These are phyloP conservation scores for Ganoderma boninense DNA, from an alignment of 1,284 basidiomycete genomes.

Conservation along the genomic window DNA sequence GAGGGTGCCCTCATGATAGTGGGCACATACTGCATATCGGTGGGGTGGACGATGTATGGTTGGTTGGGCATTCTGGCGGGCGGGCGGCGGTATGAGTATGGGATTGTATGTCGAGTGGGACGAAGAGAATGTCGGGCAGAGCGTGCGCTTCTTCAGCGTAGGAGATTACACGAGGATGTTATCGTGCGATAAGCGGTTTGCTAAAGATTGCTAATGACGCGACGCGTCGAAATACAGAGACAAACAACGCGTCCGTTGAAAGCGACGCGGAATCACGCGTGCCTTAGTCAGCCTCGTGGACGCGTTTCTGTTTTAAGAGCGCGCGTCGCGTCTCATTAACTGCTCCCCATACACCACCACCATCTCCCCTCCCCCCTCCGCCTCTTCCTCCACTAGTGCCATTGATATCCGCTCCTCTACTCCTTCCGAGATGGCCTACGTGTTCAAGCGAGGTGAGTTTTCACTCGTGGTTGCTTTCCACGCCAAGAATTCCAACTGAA, in stretches of 20 bases:
- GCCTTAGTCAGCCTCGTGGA: slow-evolving; percentile 40
- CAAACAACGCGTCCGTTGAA: slow-evolving; percentile 36
- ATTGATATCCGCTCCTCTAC: slow-evolving; percentile 14
- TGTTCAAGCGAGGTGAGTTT: slow-evolving; percentile 77
- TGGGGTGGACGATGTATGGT: slow-evolving; percentile 43
- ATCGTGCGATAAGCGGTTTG: slow-evolving; percentile 3
- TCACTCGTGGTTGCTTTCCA: slow-evolving; percentile 7
- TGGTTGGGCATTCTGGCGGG: slow-evolving; percentile 31
- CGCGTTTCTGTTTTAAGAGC: slow-evolving; percentile 38
- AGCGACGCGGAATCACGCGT: slow-evolving; percentile 26
- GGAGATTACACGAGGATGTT: slow-evolving; percentile 8
- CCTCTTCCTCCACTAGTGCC: slow-evolving; percentile 7
- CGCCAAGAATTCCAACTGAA: slow-evolving; percentile 17
- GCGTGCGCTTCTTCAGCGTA: not conserved
- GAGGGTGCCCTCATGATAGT: slow-evolving; percentile 74
- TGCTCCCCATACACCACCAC: slow-evolving; percentile 45
- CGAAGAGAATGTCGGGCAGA: not conserved
- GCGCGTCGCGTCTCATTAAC: slow-evolving; percentile 39
- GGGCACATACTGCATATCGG: slow-evolving; percentile 59
- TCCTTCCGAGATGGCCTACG: slow-evolving; percentile 61
- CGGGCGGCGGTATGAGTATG: not conserved
- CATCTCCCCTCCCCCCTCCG: slow-evolving; percentile 28
- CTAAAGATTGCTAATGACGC: slow-evolving; percentile 26
- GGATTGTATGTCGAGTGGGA: not conserved
- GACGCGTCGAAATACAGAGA: slow-evolving; percentile 31